These are phyloP conservation scores for Neoboletus subvelutipes DNA, from an alignment of 768 basidiomycete species.

Conservation along the genomic window DNA sequence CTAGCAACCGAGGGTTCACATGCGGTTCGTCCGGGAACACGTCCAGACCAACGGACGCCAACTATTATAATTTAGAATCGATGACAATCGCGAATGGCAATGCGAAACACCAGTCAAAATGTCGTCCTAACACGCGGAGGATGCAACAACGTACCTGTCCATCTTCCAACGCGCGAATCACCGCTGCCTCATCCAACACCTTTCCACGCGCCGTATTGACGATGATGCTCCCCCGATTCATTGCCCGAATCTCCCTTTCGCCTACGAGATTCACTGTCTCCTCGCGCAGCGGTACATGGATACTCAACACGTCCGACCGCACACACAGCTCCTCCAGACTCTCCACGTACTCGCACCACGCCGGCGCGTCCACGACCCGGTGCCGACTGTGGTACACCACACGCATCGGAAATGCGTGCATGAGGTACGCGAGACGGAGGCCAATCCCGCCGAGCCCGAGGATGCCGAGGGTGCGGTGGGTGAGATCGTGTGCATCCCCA, in stretches of 20 bases:
- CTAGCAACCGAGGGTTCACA: constrained; percentile 73
- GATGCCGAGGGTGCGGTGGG: constrained; percentile 67
- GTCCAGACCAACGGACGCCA: constrained; percentile 63
- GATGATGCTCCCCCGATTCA: constrained; percentile 78
- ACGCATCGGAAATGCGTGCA: constrained; percentile 84
- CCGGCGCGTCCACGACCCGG: constrained; percentile 55
- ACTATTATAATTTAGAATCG: background rate
- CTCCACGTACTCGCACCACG: constrained; percentile 78
- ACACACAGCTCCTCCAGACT: constrained; percentile 60
- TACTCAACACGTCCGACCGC: constrained; percentile 78
- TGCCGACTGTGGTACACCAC: constrained; percentile 77
- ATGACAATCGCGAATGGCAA: background rate
- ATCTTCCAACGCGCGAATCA: constrained; percentile 81
- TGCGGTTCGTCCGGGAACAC: constrained; percentile 84
- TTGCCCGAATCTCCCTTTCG: constrained; percentile 68
- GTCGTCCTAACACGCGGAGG: background rate
- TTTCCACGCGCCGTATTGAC: constrained; percentile 89
- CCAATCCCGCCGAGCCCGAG: constrained; percentile 81
- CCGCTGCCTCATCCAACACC: constrained; percentile 82
- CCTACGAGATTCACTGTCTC: constrained; percentile 74
- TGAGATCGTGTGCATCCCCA: constrained; percentile 58
- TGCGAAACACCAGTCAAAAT: background rate
- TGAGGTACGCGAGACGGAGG: constrained; percentile 64
- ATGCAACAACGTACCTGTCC: constrained; percentile 66
- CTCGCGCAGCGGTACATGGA: constrained; percentile 77